Evolutionary conservation across 345 rosid species (phyloP).

Genomic region (Euphorbia pulcherrima): DNA sequence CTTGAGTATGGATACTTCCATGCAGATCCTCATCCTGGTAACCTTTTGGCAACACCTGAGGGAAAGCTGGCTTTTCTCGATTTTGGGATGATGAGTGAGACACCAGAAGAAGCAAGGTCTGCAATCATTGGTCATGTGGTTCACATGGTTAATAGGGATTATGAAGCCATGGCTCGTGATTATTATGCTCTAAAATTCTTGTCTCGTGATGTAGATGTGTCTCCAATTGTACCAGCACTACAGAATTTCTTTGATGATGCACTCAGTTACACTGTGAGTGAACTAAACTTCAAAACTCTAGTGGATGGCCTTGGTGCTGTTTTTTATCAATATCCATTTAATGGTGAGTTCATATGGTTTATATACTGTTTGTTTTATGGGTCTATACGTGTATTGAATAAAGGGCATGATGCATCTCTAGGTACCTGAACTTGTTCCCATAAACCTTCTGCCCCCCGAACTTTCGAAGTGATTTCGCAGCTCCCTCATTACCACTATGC

Average conservation of each 20-base stretch:
- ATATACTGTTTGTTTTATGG: background rate
- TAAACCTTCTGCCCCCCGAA: no score
- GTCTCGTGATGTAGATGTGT: slow-evolving; percentile 81
- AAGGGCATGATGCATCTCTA: no score
- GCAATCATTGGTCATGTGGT: slow-evolving; percentile 82
- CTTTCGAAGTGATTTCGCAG: no score
- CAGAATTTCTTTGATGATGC: slow-evolving; percentile 88
- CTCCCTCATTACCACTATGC: no score
- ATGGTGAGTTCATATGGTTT: slow-evolving; percentile 40
- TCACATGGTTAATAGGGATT: slow-evolving; percentile 93
- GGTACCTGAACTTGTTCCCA: no score
- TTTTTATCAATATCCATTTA: slow-evolving; percentile 83
- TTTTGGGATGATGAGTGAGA: slow-evolving; percentile 99
- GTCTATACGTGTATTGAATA: background rate
- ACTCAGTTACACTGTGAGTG: slow-evolving; percentile 84
- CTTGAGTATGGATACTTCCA: slow-evolving; percentile 95
- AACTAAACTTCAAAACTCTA: slow-evolving; percentile 81
- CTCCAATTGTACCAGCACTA: slow-evolving; percentile 90
- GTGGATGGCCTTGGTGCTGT: slow-evolving; percentile 94
- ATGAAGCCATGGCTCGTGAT: slow-evolving; percentile 97
- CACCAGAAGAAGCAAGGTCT: slow-evolving; percentile 94
- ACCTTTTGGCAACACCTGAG: slow-evolving; percentile 93
- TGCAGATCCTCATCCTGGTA: slow-evolving; percentile 99
- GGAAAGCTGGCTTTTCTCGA: slow-evolving; percentile 98
- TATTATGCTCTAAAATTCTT: slow-evolving; percentile 82